phyloP scores from a whole-genome alignment of 2,329 filamentous ascomycete genomes.

The Neofusicoccum kwambonambiense region DNA sequence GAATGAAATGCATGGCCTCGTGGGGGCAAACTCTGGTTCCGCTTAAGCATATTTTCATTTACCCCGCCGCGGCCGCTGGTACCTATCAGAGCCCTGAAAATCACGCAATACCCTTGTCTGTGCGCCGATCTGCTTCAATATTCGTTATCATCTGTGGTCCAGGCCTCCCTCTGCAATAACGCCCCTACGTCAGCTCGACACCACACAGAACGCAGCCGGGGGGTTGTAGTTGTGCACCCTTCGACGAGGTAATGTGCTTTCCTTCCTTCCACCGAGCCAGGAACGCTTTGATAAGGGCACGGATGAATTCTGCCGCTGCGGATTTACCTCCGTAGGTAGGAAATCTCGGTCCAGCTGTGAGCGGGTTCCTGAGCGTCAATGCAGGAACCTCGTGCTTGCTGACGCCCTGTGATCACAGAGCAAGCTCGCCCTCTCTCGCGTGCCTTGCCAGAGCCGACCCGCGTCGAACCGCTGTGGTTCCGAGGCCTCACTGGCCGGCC shows the following conservation, averaged over 20 bases:
- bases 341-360: not conserved
- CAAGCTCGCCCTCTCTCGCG: not conserved
- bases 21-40: not conserved
- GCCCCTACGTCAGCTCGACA: not conserved
- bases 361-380: not conserved
- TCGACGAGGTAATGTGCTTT: not conserved
- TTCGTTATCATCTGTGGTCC: not conserved
- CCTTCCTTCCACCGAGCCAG: not conserved
- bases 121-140: not conserved
- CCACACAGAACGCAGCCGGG: not conserved
- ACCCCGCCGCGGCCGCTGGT: not conserved
- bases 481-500: not conserved
- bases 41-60: not conserved
- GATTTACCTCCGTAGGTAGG: not conserved
- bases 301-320: not conserved
- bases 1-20: not conserved
- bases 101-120: not conserved
- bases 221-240: not conserved
- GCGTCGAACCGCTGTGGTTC: not conserved
- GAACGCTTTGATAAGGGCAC: not conserved
- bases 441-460: not conserved
- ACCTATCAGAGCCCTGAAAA: not conserved
- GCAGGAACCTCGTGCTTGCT: not conserved
- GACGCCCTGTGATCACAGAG: not conserved
- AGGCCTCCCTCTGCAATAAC: not conserved